These are phyloP conservation scores for Zea mays DNA, from an alignment of 176 grass and related monocot species.

Conservation along the genomic window DNA sequence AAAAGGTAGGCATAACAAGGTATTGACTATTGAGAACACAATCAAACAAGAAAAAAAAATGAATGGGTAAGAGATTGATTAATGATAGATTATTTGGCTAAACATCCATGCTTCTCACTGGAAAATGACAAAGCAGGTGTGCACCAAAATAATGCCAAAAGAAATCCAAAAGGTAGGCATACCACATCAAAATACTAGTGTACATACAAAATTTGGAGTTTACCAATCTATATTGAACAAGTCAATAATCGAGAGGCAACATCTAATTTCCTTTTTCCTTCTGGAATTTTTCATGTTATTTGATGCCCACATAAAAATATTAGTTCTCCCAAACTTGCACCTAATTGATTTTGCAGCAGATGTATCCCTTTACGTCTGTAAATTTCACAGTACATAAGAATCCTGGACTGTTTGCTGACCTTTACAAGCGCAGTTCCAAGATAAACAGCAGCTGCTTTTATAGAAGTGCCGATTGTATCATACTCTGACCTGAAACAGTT, in stretches of 20 bases:
- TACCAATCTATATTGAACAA: neutral
- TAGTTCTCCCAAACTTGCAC: neutral
- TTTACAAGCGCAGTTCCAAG: slow-evolving; percentile 85
- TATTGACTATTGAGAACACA: neutral
- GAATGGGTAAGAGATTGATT: neutral
- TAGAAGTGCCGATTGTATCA: slow-evolving; percentile 88
- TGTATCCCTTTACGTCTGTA: slow-evolving; percentile 6
- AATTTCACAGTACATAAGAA: slow-evolving; percentile 1
- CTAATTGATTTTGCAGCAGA: neutral
- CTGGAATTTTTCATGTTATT: neutral
- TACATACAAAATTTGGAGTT: no score
- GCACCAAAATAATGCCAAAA: no score
- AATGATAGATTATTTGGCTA: slow-evolving; percentile 6
- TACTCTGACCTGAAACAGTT: slow-evolving; percentile 82
- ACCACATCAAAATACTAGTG: no score
- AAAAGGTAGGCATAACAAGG: neutral
- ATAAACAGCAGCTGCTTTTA: slow-evolving; percentile 93
- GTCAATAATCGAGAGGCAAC: neutral
- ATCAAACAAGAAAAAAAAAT: slow-evolving; percentile 16
- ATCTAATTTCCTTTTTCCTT: neutral
- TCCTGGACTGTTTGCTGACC: slow-evolving; percentile 45
- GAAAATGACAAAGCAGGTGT: no score
- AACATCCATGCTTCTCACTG: no score
- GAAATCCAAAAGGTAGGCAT: no score
- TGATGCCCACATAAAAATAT: neutral